phyloP scores from a whole-genome alignment of 257 asterid genomes.

The Ocimum tenuiflorum region DNA sequence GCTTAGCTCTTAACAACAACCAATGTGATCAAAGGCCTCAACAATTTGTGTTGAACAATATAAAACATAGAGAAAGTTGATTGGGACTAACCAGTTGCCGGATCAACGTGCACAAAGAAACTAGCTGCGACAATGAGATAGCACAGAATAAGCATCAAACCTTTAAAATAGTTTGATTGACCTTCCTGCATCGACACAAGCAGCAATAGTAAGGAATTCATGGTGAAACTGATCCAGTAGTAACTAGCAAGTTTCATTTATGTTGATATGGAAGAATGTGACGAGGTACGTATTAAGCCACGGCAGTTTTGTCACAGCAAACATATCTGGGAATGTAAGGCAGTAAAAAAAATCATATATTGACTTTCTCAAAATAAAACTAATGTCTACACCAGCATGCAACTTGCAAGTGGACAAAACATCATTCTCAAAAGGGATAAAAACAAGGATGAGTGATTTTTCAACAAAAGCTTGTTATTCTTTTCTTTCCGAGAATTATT shows the following conservation, averaged over 20 bases:
- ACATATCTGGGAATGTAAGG: no score
- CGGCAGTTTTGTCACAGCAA: no score
- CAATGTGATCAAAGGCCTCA: background rate
- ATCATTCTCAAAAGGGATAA: background rate
- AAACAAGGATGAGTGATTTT: background rate
- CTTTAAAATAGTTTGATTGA: conserved; percentile 88
- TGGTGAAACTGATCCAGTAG: no score
- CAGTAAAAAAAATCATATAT: no score
- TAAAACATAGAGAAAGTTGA: background rate
- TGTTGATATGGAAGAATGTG: no score
- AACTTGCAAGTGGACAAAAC: no score
- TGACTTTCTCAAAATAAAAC: no score
- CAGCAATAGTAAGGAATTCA: background rate
- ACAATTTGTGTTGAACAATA: background rate
- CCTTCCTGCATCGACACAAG: conserved; percentile 63
- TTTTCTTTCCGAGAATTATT: no score
- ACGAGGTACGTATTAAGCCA: no score
- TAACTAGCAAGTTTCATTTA: background rate
- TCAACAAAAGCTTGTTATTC: no score
- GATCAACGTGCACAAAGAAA: conserved; percentile 91
- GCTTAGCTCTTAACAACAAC: background rate
- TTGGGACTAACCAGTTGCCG: conserved; percentile 51
- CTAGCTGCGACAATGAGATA: conserved; percentile 91
- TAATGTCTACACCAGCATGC: no score
- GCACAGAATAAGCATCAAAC: conserved; percentile 86